Base-by-base conservation (phyloP, 768 basidiomycete genomes). In the Pleurotus salmoneostramineus region DNA sequence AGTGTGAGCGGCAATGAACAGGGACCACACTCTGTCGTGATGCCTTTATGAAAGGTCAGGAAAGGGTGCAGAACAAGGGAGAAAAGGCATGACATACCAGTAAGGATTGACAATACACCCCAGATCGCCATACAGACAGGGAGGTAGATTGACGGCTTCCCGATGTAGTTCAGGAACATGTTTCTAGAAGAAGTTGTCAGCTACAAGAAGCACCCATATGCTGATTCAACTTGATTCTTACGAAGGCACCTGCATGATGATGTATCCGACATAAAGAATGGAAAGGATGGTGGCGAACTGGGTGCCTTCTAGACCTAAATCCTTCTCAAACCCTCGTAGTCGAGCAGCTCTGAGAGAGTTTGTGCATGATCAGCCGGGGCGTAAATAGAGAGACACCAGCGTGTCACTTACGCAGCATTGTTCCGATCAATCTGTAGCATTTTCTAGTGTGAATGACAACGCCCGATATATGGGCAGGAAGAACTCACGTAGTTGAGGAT, bases 181-280 rank as follows among this genome's bases (percentile, higher is more conserved):
- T 89, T 90, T 10, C 88, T 89, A 63, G 17, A 32, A 33, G 6
- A 3, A 27, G 37, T 10, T 56, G 35, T 59, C 14, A 45, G 15
- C 47, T 54, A 49, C 21, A 47, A n/a, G 10, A 27, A 50, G 27
- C 10, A 54, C 35, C 12, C 1, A 35, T 6, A 56, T 40, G 37
- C 2, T 42, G 21, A 27, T 27, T 27, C 21, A 3, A 27, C 21
- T 27, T 27, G 21, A 27, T 17, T 65, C 83, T 65, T 63, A 87
- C 84, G 85, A 88, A 35, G 87, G 87, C 31, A 88, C 76, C 66
- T 89, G 88, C 88, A 88, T 87, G 34, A 86, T 64, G 58, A 84
- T 80, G 61, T 88, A 88, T 12, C 87, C 88, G 34, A 87, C 75
- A 61, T 87, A 88, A 49, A 88, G 76, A 52, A 84, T 78, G 45